Percentiles rank a stretch among this genome's conserved stretches.
Conservation (phyloP, 352 stramenopile species). For the Phytophthora megakarya region DNA sequence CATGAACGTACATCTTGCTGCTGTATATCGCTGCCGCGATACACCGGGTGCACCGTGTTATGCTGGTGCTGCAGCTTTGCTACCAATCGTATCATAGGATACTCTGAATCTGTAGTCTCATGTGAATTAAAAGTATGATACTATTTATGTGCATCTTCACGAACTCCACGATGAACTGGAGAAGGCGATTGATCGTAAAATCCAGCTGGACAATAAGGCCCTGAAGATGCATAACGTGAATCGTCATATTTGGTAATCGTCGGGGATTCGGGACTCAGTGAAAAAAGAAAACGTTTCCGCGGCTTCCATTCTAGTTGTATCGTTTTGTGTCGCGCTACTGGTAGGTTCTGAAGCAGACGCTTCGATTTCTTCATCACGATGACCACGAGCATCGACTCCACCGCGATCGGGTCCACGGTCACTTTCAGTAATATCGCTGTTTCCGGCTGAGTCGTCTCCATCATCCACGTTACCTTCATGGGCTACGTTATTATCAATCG, state of each 20-base stretch:
- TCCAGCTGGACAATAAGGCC: background rate
- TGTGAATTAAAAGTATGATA: no score
- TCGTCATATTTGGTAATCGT: background rate
- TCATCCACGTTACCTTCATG: background rate
- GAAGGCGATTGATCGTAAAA: background rate
- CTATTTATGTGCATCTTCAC: no score
- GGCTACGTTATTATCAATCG: background rate
- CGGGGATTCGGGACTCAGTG: background rate
- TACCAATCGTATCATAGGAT: no score
- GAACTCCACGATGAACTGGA: background rate
- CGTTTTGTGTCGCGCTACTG: background rate
- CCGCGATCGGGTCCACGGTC: background rate
- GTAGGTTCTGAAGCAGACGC: no score
- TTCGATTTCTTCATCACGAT: no score
- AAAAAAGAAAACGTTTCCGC: background rate
- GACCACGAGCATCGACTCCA: background rate
- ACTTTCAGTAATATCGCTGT: no score
- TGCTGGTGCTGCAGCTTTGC: no score
- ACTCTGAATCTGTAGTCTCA: no score
- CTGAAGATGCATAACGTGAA: background rate
- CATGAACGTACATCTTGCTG: no score
- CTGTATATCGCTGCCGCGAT: no score
- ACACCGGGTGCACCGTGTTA: no score
- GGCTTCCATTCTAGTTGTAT: background rate
- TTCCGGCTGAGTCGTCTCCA: background rate